phyloP scores from a whole-genome alignment of 441 rosid genomes.

The Cnidoscolus chayamansa region DNA sequence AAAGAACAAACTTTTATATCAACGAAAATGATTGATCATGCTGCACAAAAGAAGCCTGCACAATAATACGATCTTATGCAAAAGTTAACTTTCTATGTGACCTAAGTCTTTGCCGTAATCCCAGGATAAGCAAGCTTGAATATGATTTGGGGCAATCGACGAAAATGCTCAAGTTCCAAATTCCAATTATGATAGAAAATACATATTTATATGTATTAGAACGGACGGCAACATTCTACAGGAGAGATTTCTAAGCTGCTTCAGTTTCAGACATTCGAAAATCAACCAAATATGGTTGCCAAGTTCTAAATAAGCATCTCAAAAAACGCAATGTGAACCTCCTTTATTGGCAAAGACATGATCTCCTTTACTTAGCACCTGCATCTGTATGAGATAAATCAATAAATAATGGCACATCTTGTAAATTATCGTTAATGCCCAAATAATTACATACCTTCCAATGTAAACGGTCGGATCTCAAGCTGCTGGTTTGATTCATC shows the following conservation, averaged over 20 bases:
- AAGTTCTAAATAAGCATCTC: conserved; percentile 24
- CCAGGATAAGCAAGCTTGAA: not conserved
- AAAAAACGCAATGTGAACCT: conserved; percentile 29
- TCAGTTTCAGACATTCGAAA: not conserved
- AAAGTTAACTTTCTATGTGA: not conserved
- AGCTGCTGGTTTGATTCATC: conserved; percentile 37
- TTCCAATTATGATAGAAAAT: not conserved
- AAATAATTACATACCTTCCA: conserved; percentile 89
- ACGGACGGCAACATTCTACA: not conserved
- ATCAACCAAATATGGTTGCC: conserved; percentile 8
- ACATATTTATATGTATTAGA: not conserved
- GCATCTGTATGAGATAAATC: conserved; percentile 41
- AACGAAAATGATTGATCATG: no score
- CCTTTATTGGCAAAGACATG: conserved; percentile 40
- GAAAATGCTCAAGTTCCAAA: not conserved
- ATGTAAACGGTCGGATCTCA: conserved; percentile 66
- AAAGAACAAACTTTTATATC: no score
- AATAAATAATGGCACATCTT: conserved; percentile 36
- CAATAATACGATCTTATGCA: no score
- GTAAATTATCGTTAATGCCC: conserved; percentile 37
- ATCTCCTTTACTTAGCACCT: conserved; percentile 56
- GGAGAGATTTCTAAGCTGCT: conserved; percentile 3
- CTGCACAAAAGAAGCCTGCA: no score
- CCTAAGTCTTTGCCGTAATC: not conserved
- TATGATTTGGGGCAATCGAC: not conserved